These are phyloP conservation scores for Fusarium sp. DNA, from an alignment of 2,329 filamentous ascomycete genomes.

Conservation along the genomic window DNA sequence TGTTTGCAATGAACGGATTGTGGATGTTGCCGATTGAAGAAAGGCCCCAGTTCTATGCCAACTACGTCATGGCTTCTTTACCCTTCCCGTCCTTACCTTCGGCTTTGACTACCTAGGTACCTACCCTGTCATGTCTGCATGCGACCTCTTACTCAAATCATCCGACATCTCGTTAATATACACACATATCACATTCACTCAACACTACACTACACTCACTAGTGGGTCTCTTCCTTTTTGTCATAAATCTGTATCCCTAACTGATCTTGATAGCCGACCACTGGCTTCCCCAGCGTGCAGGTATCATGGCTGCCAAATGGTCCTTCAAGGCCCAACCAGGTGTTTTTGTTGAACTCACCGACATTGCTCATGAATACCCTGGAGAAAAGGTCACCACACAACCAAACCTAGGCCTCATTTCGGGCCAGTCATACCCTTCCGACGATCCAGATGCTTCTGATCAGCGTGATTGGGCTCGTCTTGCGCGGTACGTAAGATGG, in stretches of 20 bases:
- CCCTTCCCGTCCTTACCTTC: too few relatives aligned
- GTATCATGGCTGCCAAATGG: conserved; percentile 39
- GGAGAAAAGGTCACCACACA: conserved; percentile 54
- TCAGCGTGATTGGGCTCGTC: conserved; percentile 64
- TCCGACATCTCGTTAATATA: background rate
- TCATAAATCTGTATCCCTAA: background rate
- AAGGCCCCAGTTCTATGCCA: conserved; percentile 23
- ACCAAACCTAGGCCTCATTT: conserved; percentile 65
- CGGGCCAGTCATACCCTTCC: conserved; percentile 58
- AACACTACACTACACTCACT: too few relatives aligned
- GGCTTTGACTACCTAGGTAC: background rate
- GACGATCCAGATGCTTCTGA: conserved; percentile 47
- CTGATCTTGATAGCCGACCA: too few relatives aligned
- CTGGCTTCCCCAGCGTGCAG: background rate
- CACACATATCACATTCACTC: too few relatives aligned
- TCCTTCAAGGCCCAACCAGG: conserved; percentile 43
- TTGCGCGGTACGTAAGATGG: conserved; percentile 59
- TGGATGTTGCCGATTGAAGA: background rate
- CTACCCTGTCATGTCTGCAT: background rate
- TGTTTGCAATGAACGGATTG: background rate
- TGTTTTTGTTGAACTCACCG: conserved; percentile 59
- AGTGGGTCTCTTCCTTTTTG: background rate
- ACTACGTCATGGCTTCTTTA: conserved; percentile 32
- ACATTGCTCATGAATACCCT: conserved; percentile 45
- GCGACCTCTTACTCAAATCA: background rate